These are phyloP conservation scores for Blastobotrys capitulatus DNA, from an alignment of 1,139 yeast species.

Conservation along the genomic window DNA sequence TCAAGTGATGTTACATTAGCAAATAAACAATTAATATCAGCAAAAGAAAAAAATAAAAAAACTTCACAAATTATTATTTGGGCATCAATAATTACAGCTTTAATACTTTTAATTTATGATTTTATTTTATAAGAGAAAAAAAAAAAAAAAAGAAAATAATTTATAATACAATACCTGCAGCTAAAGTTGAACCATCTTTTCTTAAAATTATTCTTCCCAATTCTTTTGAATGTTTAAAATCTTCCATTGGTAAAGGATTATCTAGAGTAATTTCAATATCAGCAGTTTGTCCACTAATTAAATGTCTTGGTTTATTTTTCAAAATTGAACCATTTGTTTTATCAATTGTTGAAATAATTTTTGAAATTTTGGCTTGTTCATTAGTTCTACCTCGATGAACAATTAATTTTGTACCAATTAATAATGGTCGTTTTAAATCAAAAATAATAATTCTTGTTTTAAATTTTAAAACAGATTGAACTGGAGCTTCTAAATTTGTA, in stretches of 20 bases:
- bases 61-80: conserved; percentile 64
- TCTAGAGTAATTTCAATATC: conserved; percentile 59
- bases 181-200: conserved; percentile 80
- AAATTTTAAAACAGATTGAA: conserved; percentile 48
- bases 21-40: conserved; percentile 64
- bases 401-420: conserved; percentile 79
- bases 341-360: conserved; percentile 49
- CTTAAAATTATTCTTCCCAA: conserved; percentile 82
- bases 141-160: not conserved
- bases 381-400: conserved; percentile 77
- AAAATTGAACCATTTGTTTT: conserved; percentile 39
- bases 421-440: conserved; percentile 64
- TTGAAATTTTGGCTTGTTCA: conserved; percentile 63
- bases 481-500: conserved; percentile 44
- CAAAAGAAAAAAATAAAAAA: conserved; percentile 63
- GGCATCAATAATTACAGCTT: conserved; percentile 56
- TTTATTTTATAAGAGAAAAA: conserved; percentile 38
- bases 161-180: conserved; percentile 62
- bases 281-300: conserved; percentile 70
- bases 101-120: conserved; percentile 60
- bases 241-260: conserved; percentile 48
- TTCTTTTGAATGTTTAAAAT: conserved; percentile 52
- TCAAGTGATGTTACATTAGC: conserved; percentile 67
- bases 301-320: conserved; percentile 60
- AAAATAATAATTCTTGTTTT: conserved; percentile 58